Conservation (phyloP, 371 early-diverging fungal genomes). For the Mucor irregularis region DNA sequence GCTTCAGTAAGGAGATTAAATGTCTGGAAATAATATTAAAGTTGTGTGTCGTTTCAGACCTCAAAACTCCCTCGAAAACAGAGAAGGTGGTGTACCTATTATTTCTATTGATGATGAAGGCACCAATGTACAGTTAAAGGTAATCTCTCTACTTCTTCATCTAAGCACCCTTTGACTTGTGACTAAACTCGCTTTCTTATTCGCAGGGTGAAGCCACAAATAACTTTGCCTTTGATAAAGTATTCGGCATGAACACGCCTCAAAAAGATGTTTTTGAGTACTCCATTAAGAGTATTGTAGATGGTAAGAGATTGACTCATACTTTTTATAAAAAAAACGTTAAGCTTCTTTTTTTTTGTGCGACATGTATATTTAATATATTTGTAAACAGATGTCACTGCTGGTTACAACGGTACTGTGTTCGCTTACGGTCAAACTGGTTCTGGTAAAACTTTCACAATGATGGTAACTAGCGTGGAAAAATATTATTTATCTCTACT, state of each 20-base stretch:
- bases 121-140: constrained; percentile 74
- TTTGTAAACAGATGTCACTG: constrained; percentile 59
- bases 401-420: constrained; percentile 96
- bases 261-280: constrained; percentile 90
- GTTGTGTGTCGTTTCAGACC: constrained; percentile 98
- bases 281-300: constrained; percentile 87
- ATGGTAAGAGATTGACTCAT: constrained; percentile 58
- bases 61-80: constrained; percentile 88
- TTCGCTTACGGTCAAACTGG: constrained; percentile 99
- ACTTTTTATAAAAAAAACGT: neutral
- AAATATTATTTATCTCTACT: constrained; percentile 35
- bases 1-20: no score
- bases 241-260: constrained; percentile 81
- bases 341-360: neutral
- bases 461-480: constrained; percentile 72
- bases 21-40: constrained; percentile 86
- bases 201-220: constrained; percentile 81
- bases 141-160: constrained; percentile 17
- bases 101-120: constrained; percentile 83
- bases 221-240: constrained; percentile 85
- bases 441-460: constrained; percentile 98
- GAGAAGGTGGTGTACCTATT: constrained; percentile 86
- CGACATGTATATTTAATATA: neutral
- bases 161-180: neutral
- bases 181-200: neutral